A percentile compares a stretch with the other conserved stretches of the same genome.
phyloP scores from a whole-genome alignment of 192 early-diverging fungal genomes.

The Coemansia sp. region DNA sequence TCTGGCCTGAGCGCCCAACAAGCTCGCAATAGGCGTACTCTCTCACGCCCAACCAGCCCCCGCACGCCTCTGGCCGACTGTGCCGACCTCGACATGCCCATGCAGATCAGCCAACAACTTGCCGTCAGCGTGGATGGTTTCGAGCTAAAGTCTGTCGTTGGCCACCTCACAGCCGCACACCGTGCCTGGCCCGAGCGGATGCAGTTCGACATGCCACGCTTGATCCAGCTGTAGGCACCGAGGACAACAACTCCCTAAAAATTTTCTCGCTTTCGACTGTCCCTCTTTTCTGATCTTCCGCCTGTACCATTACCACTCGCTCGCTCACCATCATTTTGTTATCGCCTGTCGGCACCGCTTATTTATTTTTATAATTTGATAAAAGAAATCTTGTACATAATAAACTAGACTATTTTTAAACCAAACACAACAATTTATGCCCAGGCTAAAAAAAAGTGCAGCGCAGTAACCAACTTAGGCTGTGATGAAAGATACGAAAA shows the following conservation, averaged over 20 bases:
- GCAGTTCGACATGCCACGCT: slow-evolving; percentile 52
- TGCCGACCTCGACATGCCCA: slow-evolving; percentile 13
- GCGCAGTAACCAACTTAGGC: background rate
- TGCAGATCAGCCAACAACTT: slow-evolving; percentile 14
- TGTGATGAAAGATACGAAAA: background rate
- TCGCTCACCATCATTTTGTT: background rate
- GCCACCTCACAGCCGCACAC: slow-evolving; percentile 36
- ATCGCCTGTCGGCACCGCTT: background rate
- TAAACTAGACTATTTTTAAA: background rate
- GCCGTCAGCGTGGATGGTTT: slow-evolving; percentile 7
- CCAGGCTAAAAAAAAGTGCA: too few species aligned
- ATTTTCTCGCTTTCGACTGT: background rate
- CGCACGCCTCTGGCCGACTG: slow-evolving; percentile 16
- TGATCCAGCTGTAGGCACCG: slow-evolving; percentile 35
- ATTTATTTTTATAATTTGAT: slow-evolving; percentile 2
- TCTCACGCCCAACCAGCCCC: slow-evolving; percentile 28
- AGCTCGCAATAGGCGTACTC: slow-evolving; percentile 36
- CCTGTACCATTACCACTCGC: background rate
- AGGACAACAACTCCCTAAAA: background rate
- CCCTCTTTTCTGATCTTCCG: background rate
- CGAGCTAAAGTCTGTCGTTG: slow-evolving; percentile 49
- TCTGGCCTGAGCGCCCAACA: slow-evolving; percentile 53
- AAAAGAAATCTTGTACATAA: background rate
- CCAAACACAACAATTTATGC: background rate
- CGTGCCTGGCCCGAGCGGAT: slow-evolving; percentile 48